Conservation (phyloP, 192 early-diverging fungal species). For the Neocallimastix lanati region DNA sequence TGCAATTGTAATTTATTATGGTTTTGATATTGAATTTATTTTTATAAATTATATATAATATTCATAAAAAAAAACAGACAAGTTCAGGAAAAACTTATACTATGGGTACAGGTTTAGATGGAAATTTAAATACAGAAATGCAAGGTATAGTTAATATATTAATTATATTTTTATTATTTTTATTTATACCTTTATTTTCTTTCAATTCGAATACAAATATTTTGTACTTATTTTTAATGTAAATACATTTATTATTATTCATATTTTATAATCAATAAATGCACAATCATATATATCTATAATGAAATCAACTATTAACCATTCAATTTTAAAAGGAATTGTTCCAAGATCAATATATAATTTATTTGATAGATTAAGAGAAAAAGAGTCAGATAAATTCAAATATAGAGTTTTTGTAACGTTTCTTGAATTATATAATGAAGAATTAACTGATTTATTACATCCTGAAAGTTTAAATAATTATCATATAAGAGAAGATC, state of each 20-base stretch:
- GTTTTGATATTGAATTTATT: too few species aligned
- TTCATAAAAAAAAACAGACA: slow-evolving; percentile 4
- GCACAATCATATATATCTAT: too few species aligned
- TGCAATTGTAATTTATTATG: too few species aligned
- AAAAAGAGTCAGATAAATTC: not conserved
- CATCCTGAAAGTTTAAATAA: not conserved
- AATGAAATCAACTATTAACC: too few species aligned
- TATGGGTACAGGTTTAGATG: slow-evolving; percentile 31
- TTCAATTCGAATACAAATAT: too few species aligned
- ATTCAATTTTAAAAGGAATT: not conserved
- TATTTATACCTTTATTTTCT: too few species aligned
- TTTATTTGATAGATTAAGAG: not conserved
- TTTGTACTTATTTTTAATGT: too few species aligned
- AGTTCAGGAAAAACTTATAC: slow-evolving; percentile 38
- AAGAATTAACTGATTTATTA: slow-evolving; percentile 83
- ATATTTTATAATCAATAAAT: too few species aligned
- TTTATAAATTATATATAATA: not conserved
- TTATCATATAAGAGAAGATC: slow-evolving; percentile 40
- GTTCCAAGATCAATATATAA: not conserved
- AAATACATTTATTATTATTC: too few species aligned
- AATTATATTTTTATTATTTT: too few species aligned
- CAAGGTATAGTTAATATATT: not conserved
- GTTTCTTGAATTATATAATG: slow-evolving; percentile 93
- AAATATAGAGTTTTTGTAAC: slow-evolving; percentile 33
- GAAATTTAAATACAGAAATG: slow-evolving; percentile 3